Evolutionary conservation across 1,284 basidiomycete genomes (phyloP), one percentile per base, ranked within the genome.

Genomic region (Irpex sp.): DNA sequence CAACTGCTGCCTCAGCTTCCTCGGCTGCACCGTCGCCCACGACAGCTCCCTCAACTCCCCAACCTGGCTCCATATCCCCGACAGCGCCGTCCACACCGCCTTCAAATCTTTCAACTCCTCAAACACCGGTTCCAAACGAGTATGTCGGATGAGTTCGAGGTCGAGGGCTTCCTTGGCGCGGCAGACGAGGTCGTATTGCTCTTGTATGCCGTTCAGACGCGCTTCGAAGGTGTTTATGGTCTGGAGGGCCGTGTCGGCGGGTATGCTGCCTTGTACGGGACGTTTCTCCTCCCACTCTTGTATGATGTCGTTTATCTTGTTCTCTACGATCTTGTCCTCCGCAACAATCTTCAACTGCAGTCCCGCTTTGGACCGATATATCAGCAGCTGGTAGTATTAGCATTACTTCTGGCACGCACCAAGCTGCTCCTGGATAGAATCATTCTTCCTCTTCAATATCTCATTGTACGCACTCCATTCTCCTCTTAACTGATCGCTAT

Each of bases 401-500:
- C 21, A 46, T 36, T 11, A 1, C 8, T 9, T 60, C 55, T 39
- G 36, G 53, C 35, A 73, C 79, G 64, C 74, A 93, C 93, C 90
- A 53, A 97, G 84, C 76, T 99, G 97, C 76, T 99, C 97, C 79
- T 98, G 95, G 72, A 99, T 99, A 31, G 93, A 93, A 72, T 97
- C 95, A 70, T 96, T 97, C 88, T 99, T 99, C 71, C 97, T 85
- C 79, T 94, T 95, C 74, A 99, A 82, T 65, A 99, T 97, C 78
- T 99, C 97, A 67, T 95, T 95, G 79, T 97, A 98, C 19, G 97
- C 95, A 71, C 93, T 94, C 96, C 96, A 98, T 78, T 99, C 97
- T 57, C 96, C 94, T 67, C 94, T 87, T 56, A 99, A 87, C 75
- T 98, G 97, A 75, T 99, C 97, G 69, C 95, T 95, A 75, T 98